Percentiles rank a stretch among this genome's conserved stretches.
These are phyloP conservation scores for Puccinia coronata DNA, from an alignment of 1,284 basidiomycete species.

Conservation along the genomic window DNA sequence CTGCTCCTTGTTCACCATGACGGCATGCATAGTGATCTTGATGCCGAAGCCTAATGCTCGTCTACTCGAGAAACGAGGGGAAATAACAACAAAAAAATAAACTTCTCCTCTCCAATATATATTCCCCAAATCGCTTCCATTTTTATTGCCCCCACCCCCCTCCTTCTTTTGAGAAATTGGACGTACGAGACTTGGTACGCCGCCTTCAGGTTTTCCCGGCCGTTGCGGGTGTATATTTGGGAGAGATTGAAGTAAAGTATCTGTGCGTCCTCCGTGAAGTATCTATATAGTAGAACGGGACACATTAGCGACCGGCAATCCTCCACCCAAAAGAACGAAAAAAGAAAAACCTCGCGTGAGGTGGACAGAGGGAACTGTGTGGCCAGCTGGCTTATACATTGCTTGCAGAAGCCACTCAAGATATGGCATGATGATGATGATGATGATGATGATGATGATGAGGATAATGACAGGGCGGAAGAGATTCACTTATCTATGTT, in stretches of 20 bases:
- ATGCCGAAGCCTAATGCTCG: slow-evolving; percentile 17
- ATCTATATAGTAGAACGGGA: not conserved
- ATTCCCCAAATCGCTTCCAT: too few species aligned
- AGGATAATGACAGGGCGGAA: too few species aligned
- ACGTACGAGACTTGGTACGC: slow-evolving; percentile 28
- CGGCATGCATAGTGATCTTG: slow-evolving; percentile 1
- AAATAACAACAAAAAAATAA: not conserved
- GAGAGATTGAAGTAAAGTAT: not conserved
- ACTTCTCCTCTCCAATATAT: too few species aligned
- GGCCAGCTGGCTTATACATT: too few species aligned
- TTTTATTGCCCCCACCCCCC: too few species aligned
- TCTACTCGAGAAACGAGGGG: not conserved
- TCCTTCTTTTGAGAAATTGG: too few species aligned
- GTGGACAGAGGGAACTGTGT: not conserved
- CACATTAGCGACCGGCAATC: too few species aligned
- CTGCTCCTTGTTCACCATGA: slow-evolving; percentile 29
- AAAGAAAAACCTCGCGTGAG: not conserved
- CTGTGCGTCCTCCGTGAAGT: slow-evolving; percentile 20
- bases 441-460: too few species aligned
- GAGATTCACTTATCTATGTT: slow-evolving; percentile 27
- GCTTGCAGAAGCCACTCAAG: too few species aligned
- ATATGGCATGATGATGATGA: too few species aligned
- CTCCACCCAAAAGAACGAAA: not conserved
- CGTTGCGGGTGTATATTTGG: slow-evolving; percentile 18
- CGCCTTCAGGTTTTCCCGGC: slow-evolving; percentile 14